Percentiles rank a stretch among this genome's conserved stretches.
phyloP scores from a whole-genome alignment of 495 filamentous ascomycete genomes.

The Hypoxylon subgilvum region DNA sequence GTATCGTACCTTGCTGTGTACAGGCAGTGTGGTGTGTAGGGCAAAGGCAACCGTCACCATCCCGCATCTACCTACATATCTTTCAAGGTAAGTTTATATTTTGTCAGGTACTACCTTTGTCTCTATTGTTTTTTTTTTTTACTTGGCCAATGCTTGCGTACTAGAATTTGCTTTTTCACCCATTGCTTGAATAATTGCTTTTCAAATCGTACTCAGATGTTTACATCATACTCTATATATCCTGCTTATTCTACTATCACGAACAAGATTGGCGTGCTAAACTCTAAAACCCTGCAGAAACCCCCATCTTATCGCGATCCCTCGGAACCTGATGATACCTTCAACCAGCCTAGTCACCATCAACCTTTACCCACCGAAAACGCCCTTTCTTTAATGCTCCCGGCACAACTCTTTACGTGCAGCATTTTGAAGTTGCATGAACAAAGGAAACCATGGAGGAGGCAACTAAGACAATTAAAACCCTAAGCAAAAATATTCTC shows the following conservation, averaged over 20 bases:
- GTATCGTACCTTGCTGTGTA: constrained; percentile 17
- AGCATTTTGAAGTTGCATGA: constrained; percentile 41
- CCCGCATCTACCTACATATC: constrained; percentile 17
- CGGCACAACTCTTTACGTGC: constrained; percentile 34
- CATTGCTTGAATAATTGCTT: constrained; percentile 13
- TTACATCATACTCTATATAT: constrained; percentile 10
- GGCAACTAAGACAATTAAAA: constrained; percentile 53
- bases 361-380: not conserved
- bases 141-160: constrained; percentile 27
- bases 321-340: constrained; percentile 29
- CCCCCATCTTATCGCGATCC: constrained; percentile 25
- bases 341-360: constrained; percentile 4
- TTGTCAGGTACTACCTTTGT: constrained; percentile 9
- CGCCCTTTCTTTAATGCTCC: constrained; percentile 33
- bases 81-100: constrained; percentile 21
- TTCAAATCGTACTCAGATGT: constrained; percentile 10
- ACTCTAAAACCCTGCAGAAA: constrained; percentile 25
- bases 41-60: constrained; percentile 19
- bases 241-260: constrained; percentile 1
- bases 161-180: constrained; percentile 4
- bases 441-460: constrained; percentile 55
- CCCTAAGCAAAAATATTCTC: constrained; percentile 50
- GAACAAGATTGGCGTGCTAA: constrained; percentile 20
- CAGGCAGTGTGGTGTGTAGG: constrained; percentile 15
- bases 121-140: constrained; percentile 19